Evolutionary conservation across 2,329 filamentous ascomycete species (phyloP).

Genomic region (Colletotrichum australisinense): DNA sequence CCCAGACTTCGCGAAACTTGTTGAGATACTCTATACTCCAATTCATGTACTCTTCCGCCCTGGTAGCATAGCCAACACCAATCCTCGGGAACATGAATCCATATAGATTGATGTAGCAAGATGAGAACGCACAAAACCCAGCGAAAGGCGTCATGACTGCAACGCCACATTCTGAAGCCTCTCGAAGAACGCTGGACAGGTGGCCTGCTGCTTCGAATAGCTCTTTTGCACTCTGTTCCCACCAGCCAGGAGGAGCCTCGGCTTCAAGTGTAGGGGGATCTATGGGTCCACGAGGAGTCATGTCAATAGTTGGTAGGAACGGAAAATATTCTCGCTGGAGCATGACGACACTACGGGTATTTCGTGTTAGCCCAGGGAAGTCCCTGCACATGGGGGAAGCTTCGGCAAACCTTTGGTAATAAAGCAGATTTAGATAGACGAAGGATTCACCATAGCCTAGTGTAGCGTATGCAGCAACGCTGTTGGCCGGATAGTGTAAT

Average conservation of each 20-base stretch:
- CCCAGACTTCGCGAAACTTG: slow-evolving; percentile 43
- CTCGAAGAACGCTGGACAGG: slow-evolving; percentile 48
- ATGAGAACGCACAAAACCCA: slow-evolving; percentile 58
- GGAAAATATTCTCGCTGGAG: slow-evolving; percentile 57
- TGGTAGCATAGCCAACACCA: slow-evolving; percentile 48
- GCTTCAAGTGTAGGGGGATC: slow-evolving; percentile 53
- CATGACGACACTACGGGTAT: slow-evolving; percentile 48
- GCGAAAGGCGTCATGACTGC: slow-evolving; percentile 54
- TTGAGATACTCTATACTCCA: slow-evolving; percentile 43
- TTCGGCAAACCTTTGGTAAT: slow-evolving; percentile 52
- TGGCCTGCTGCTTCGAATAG: slow-evolving; percentile 50
- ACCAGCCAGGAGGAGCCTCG: slow-evolving; percentile 51
- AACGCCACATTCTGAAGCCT: slow-evolving; percentile 49
- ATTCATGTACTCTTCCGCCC: slow-evolving; percentile 37
- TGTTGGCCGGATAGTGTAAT: slow-evolving; percentile 49
- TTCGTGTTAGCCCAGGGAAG: background rate
- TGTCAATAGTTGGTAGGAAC: slow-evolving; percentile 51
- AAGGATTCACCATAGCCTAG: slow-evolving; percentile 54
- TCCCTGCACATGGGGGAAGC: background rate
- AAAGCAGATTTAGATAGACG: slow-evolving; percentile 55
- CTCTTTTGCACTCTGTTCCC: slow-evolving; percentile 50
- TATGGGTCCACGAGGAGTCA: slow-evolving; percentile 50
- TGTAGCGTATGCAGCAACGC: slow-evolving; percentile 51
- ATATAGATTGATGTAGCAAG: slow-evolving; percentile 55
- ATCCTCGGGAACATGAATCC: slow-evolving; percentile 52